Base-by-base conservation (phyloP, 352 stramenopile genomes). In the Globisporangium polare region DNA sequence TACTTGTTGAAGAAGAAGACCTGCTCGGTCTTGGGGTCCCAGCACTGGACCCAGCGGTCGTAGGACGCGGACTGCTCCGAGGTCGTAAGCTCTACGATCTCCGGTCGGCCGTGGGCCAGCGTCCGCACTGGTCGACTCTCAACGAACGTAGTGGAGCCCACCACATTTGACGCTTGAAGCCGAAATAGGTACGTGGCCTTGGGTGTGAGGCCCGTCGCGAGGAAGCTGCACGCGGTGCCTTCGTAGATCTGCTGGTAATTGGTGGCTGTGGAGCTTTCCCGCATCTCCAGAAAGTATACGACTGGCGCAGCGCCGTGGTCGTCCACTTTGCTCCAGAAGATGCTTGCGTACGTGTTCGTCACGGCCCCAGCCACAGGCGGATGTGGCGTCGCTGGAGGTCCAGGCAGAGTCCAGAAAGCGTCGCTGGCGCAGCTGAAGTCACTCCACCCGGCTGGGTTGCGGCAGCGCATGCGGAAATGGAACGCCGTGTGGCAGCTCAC, bases 1-100 rank as follows among this genome's bases (percentile, higher is more conserved):
- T 84, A 90, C 65, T 88, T 88, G 69, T 96, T 93, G 71, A 95
- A 96, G 69, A 87, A 96, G 64, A 96, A 96, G 0, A 94, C 80
- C 58, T 91, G 73, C 62, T 95, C 85, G 9, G 83, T 76, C 62
- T 87, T 89, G 35, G 75, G 75, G 39, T 96, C 88, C 88, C 88
- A 96, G 71, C 86, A 96, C 61, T 92, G 84, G 10, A 95, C 77
- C 88, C 88, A 96, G 0, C 75, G 75, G 51, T 89, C 75, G 47
- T 78, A 81, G 0, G 49, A 50, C 17, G 57, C 47, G 17, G 47
- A 73, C 49, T 79, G 63, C 43, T 86, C 83, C 0, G 49, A 60
- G 29, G 24, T 72, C 33, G 68, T 75, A 9, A 93, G 74, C 37
- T 90, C 80, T 22, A 92, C 75, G 15, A 93, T 85, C 66, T 92